Percentiles rank a stretch among this genome's conserved stretches.
phyloP scores from a whole-genome alignment of 2,329 filamentous ascomycete genomes.

The Fusarium heterosporum region DNA sequence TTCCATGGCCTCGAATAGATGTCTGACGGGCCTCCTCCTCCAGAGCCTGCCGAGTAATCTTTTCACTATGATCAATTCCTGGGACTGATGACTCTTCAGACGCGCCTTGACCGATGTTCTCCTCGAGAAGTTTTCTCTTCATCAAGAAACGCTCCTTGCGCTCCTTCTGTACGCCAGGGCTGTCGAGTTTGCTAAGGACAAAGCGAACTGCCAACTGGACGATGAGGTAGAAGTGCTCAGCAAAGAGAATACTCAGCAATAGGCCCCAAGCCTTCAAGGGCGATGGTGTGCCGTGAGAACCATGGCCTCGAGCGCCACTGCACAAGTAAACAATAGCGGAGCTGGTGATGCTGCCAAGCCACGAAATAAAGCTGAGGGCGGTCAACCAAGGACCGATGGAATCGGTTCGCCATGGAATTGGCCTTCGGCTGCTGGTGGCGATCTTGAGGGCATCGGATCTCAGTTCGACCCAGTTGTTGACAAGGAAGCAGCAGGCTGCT shows the following conservation, averaged over 20 bases:
- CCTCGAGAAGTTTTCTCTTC: slow-evolving; percentile 81
- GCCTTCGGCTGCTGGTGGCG: slow-evolving; percentile 86
- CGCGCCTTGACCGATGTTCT: slow-evolving; percentile 71
- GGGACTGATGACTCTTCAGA: slow-evolving; percentile 61
- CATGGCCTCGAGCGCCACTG: slow-evolving; percentile 70
- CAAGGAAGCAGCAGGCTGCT: slow-evolving; percentile 86
- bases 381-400: slow-evolving; percentile 95
- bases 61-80: slow-evolving; percentile 64
- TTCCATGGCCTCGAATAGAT: slow-evolving; percentile 62
- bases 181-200: slow-evolving; percentile 83
- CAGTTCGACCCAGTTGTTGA: slow-evolving; percentile 97
- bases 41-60: slow-evolving; percentile 72
- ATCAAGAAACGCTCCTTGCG: slow-evolving; percentile 82
- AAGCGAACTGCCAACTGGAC: slow-evolving; percentile 78
- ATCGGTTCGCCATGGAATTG: slow-evolving; percentile 89
- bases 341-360: slow-evolving; percentile 90
- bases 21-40: slow-evolving; percentile 71
- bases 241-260: slow-evolving; percentile 83
- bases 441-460: slow-evolving; percentile 96
- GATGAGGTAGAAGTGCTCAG: slow-evolving; percentile 90
- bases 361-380: slow-evolving; percentile 87
- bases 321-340: slow-evolving; percentile 93
- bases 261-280: slow-evolving; percentile 84
- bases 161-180: slow-evolving; percentile 87
- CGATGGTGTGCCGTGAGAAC: slow-evolving; percentile 73